phyloP scores from a whole-genome alignment of 2,329 filamentous ascomycete genomes.

The Aspergillus sp. region DNA sequence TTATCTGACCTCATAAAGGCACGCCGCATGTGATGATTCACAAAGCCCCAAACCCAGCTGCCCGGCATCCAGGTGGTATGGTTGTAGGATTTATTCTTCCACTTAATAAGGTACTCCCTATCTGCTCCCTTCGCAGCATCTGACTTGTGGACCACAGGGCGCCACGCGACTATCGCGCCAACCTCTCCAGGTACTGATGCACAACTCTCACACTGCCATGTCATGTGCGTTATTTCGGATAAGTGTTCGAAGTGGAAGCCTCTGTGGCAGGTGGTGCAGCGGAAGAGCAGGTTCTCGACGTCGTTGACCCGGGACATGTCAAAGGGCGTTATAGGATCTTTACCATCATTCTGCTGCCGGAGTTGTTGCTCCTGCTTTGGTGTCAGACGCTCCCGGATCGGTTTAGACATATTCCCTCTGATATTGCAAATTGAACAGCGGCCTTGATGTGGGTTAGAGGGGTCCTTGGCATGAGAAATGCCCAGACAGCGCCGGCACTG shows the following conservation, averaged over 20 bases:
- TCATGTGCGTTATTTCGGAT: conserved; percentile 47
- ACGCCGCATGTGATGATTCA: conserved; percentile 63
- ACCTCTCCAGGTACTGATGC: conserved; percentile 66
- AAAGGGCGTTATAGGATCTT: conserved; percentile 72
- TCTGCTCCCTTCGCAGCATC: conserved; percentile 65
- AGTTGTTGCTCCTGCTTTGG: conserved; percentile 80
- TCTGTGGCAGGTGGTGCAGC: conserved; percentile 74
- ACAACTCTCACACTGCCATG: conserved; percentile 81
- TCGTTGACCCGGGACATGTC: conserved; percentile 70
- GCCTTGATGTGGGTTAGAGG: conserved; percentile 67
- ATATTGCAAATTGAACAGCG: conserved; percentile 70
- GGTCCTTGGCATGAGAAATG: conserved; percentile 66
- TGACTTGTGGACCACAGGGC: conserved; percentile 62
- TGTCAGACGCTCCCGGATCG: conserved; percentile 73
- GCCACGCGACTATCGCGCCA: conserved; percentile 82
- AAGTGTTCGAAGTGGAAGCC: conserved; percentile 85
- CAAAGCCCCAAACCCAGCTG: conserved; percentile 79
- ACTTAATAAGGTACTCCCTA: conserved; percentile 93
- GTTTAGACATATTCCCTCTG: conserved; percentile 67
- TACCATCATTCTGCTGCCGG: conserved; percentile 73
- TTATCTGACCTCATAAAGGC: conserved; percentile 72
- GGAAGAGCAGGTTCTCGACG: conserved; percentile 73
- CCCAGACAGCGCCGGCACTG: conserved; percentile 88
- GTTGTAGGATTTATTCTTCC: conserved; percentile 77
- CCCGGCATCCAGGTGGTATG: conserved; percentile 86